Evolutionary conservation across 495 filamentous ascomycete species (phyloP), one percentile per base, ranked within the genome.

Genomic region (Daldinia decipiens): DNA sequence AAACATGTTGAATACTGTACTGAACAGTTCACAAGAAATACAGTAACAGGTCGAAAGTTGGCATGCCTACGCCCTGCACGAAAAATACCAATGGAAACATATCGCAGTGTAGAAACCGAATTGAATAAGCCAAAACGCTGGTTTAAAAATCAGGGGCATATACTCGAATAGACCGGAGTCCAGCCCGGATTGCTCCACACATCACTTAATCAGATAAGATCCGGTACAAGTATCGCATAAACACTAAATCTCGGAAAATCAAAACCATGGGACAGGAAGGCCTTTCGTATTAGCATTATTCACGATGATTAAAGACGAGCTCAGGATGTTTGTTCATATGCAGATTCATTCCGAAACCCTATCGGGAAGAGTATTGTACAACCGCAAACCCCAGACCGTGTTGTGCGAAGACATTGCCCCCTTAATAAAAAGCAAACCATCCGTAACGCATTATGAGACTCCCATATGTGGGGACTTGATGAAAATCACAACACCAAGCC

Each of bases 381-480:
- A 83, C 89, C 87, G 87, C 86, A 84, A 86, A 86, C 88, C 88
- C 86, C 86, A 84, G 86, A 89, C 87, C 89, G 84, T 90, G 85
- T 73, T 77, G 75, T 74, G 75, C 73, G 74, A 89, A 89, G 86
- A 87, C 87, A 88, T 87, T 89, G 89, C 87, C 88, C 90, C 88
- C 86, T 81, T 84, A 86, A 81, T 84, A 86, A 82, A 84, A 89
- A 86, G 83, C 90, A 90, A 86, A 91, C 91, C 89, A 91, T 91
- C 91, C 91, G 89, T 94, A 90, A 92, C 90, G 87, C 91, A 91
- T 93, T 92, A 93, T 89, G 86, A 91, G 82, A 82, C 79, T 87
- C 89, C 89, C 85, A 78, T 83, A 89, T 89, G 83, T 24, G 51
- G 62, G 59, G 87, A 82, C 68, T 70, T 68, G 43, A 47, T 47